phyloP scores from a whole-genome alignment of 371 early-diverging fungal species.

The Smittium mucronatum region DNA sequence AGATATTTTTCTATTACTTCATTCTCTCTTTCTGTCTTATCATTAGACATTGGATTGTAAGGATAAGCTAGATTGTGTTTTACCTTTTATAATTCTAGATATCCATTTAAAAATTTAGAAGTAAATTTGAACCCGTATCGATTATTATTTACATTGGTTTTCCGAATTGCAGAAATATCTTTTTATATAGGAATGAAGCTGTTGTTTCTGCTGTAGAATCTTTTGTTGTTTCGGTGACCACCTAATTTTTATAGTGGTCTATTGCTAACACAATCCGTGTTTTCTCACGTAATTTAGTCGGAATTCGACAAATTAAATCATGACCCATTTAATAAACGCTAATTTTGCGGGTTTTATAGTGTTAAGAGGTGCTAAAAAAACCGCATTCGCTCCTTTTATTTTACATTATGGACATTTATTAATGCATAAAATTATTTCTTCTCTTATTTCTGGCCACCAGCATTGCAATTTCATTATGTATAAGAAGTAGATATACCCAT shows the following conservation, averaged over 20 bases:
- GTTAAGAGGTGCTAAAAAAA: slow-evolving; percentile 5
- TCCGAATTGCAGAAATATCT: slow-evolving; percentile 25
- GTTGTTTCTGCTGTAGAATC: slow-evolving; percentile 18
- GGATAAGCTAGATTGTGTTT: slow-evolving; percentile 17
- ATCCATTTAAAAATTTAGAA: slow-evolving; percentile 6
- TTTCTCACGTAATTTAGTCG: slow-evolving; percentile 18
- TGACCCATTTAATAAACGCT: slow-evolving; percentile 22
- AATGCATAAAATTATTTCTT: slow-evolving; percentile 15
- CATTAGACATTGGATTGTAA: slow-evolving; percentile 27
- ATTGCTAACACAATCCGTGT: slow-evolving; percentile 33
- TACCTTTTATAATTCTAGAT: slow-evolving; percentile 6
- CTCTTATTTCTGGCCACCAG: slow-evolving; percentile 29
- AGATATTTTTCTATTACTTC: slow-evolving; percentile 11
- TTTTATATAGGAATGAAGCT: slow-evolving; percentile 27
- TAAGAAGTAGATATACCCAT: slow-evolving; percentile 9
- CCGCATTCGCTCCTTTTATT: slow-evolving; percentile 4
- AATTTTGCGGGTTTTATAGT: slow-evolving; percentile 3
- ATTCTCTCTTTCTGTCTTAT: slow-evolving; percentile 22
- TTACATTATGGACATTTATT: slow-evolving; percentile 21
- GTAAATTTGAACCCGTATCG: slow-evolving; percentile 31
- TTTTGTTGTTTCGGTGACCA: slow-evolving; percentile 26
- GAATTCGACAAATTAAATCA: slow-evolving; percentile 34
- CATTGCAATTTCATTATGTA: slow-evolving; percentile 14
- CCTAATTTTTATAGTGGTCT: slow-evolving; percentile 34
- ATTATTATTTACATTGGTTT: slow-evolving; percentile 23